phyloP scores from a whole-genome alignment of 106 monocot species.

The Dendrobium huoshanense region DNA sequence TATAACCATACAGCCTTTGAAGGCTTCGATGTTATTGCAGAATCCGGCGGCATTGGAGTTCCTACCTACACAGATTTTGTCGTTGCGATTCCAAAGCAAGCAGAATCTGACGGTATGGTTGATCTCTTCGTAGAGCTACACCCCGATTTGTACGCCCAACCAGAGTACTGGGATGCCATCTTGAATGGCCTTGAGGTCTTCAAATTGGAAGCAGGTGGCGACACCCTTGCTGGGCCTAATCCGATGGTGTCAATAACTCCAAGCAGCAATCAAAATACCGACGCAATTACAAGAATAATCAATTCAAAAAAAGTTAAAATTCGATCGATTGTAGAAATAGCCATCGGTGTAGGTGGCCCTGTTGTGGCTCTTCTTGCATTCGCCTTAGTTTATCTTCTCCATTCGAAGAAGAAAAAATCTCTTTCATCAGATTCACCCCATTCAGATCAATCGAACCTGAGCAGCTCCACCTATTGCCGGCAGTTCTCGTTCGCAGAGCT shows the following conservation, averaged over 20 bases:
- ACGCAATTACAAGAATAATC: constrained; percentile 1
- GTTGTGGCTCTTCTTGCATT: not conserved
- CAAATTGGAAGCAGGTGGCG: constrained; percentile 18
- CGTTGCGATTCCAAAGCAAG: not conserved
- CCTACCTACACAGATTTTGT: constrained; percentile 28
- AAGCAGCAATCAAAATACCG: not conserved
- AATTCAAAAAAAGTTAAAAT: too few relatives aligned
- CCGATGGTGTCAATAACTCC: constrained; percentile 1
- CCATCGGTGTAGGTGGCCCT: not conserved
- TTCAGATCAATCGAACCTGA: not conserved
- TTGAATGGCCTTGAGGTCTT: constrained; percentile 58
- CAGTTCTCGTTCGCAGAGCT: constrained; percentile 32
- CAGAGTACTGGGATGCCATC: constrained; percentile 35
- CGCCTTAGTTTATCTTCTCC: not conserved
- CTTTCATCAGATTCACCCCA: not conserved
- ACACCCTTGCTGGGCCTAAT: constrained; percentile 46
- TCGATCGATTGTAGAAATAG: not conserved
- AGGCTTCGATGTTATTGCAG: constrained; percentile 21
- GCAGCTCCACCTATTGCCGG: constrained; percentile 18
- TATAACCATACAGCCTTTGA: constrained; percentile 31
- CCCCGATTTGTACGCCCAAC: constrained; percentile 2
- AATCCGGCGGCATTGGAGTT: constrained; percentile 19
- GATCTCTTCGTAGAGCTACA: constrained; percentile 40
- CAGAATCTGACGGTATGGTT: not conserved
- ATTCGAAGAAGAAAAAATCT: too few relatives aligned